Conservation (phyloP, 495 filamentous ascomycete genomes). For the Aspergillus mulundensis region DNA sequence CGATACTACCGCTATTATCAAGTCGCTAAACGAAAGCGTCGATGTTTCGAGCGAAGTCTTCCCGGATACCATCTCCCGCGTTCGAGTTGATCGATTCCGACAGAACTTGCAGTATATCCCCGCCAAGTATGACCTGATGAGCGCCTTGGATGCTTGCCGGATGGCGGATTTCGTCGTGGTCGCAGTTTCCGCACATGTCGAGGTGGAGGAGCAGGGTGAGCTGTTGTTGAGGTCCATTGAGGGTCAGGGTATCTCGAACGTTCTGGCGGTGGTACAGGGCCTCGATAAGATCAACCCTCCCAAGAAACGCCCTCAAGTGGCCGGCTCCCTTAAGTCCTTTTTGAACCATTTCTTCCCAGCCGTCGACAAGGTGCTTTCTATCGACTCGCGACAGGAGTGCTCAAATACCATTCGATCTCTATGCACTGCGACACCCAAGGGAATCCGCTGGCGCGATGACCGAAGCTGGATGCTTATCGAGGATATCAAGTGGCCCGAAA, state of each 20-base stretch:
- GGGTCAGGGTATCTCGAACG: slow-evolving; percentile 86
- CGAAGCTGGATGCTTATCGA: slow-evolving; percentile 93
- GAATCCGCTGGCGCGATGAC: slow-evolving; percentile 88
- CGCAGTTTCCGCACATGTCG: slow-evolving; percentile 70
- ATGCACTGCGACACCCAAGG: slow-evolving; percentile 87
- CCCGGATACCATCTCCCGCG: slow-evolving; percentile 52
- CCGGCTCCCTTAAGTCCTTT: slow-evolving; percentile 78
- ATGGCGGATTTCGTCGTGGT: slow-evolving; percentile 87
- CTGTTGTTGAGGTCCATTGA: slow-evolving; percentile 79
- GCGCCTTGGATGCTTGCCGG: slow-evolving; percentile 77
- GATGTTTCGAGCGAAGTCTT: slow-evolving; percentile 69
- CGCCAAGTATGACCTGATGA: slow-evolving; percentile 64
- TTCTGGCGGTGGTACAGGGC: slow-evolving; percentile 73
- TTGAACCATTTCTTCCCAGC: slow-evolving; percentile 90
- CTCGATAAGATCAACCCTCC: slow-evolving; percentile 71
- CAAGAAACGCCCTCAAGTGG: slow-evolving; percentile 71
- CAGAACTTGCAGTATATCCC: slow-evolving; percentile 84
- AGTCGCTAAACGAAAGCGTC: slow-evolving; percentile 67
- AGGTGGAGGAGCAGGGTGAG: slow-evolving; percentile 80
- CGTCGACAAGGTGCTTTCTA: slow-evolving; percentile 79
- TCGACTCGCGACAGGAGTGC: slow-evolving; percentile 84
- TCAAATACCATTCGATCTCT: slow-evolving; percentile 83
- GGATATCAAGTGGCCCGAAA: slow-evolving; percentile 63
- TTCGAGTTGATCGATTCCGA: slow-evolving; percentile 83
- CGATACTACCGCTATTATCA: slow-evolving; percentile 62